Percentiles rank a stretch among this genome's conserved stretches.
Evolutionary conservation across 1,284 basidiomycete species (phyloP).

Genomic region (Cryptococcus sp.): DNA sequence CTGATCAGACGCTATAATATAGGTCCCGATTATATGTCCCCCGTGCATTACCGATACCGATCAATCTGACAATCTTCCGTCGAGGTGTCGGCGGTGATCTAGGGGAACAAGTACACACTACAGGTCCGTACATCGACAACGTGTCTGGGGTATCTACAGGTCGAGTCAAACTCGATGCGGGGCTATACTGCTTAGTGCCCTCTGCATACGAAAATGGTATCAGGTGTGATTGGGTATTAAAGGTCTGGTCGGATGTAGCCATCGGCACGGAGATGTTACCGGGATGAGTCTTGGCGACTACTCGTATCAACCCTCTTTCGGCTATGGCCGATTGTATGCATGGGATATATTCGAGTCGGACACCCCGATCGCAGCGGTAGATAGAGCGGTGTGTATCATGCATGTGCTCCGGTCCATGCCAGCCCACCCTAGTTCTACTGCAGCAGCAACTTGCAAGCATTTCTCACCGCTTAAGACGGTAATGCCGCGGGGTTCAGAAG

Average conservation of each 20-base stretch:
- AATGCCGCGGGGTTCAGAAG: no score
- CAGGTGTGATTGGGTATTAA: constrained; percentile 14
- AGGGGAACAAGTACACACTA: constrained; percentile 62
- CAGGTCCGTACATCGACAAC: constrained; percentile 74
- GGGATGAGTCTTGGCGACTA: no score
- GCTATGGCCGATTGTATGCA: no score
- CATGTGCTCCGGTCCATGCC: no score
- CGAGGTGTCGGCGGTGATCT: constrained; percentile 37
- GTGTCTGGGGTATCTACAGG: constrained; percentile 69
- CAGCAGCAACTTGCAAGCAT: no score
- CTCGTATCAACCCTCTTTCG: no score
- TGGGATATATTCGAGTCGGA: no score
- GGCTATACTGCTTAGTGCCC: constrained; percentile 70
- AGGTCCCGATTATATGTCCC: constrained; percentile 28
- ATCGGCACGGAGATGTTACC: constrained; percentile 13
- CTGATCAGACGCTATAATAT: neutral
- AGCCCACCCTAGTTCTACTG: no score
- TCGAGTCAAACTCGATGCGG: constrained; percentile 59
- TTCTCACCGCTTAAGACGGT: neutral
- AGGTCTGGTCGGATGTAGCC: constrained; percentile 22
- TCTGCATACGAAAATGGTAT: constrained; percentile 67
- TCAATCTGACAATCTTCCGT: constrained; percentile 52
- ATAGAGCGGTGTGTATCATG: no score
- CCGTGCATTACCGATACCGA: constrained; percentile 27
- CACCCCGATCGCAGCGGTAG: no score